Base-by-base conservation (phyloP, 2,329 filamentous ascomycete species). In the Phaeosphaeria sp. region DNA sequence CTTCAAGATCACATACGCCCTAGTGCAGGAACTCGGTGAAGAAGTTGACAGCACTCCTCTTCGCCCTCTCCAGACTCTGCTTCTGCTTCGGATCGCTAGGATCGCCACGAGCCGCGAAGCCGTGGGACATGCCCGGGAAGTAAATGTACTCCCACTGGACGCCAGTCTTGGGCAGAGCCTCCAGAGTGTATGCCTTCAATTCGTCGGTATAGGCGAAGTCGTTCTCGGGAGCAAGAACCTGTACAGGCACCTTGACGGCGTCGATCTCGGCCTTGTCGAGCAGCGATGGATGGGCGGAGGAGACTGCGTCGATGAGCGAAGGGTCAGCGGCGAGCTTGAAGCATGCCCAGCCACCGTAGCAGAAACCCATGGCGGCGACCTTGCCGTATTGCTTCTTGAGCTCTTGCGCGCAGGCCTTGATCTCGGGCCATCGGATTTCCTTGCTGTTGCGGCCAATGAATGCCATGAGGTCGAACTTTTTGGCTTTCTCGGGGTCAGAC, bases 331-430 rank as follows among this genome's bases (percentile, higher is more conserved):
- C 73, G n/a, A 77, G 71, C 52, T 63, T 62, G 59, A 76, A 69
- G 56, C 51, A 56, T 2, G 72, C 74, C 74, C 74, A 77, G 30
- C 73, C 81, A 30, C 81, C 81, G 72, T 79, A 83, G 74, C 81
- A 83, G 67, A 82, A 83, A 5, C 81, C 81, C 25, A 83, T 74
- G 6, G 76, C 78, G n/a, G 75, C 79, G 17, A 82, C 74, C 57
- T 81, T 82, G 52, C 63, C 56, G 56, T 72, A 73, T 40, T 70
- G 60, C 49, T 67, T 62, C 39, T 76, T 76, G n/a, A 82, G 65
- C 0, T 69, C 68, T 54, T 71, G 66, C 0, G 79, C 78, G 39
- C 63, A 71, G 13, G 67, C 71, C 25, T 76, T 65, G 22, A 81
- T 78, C 53, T 77, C 73, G 0, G 76, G 73, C 57, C 76, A 78